Percentiles rank a stretch among this genome's conserved stretches.
phyloP scores from a whole-genome alignment of 2,329 filamentous ascomycete species.

The Trichoderma pleuroti region DNA sequence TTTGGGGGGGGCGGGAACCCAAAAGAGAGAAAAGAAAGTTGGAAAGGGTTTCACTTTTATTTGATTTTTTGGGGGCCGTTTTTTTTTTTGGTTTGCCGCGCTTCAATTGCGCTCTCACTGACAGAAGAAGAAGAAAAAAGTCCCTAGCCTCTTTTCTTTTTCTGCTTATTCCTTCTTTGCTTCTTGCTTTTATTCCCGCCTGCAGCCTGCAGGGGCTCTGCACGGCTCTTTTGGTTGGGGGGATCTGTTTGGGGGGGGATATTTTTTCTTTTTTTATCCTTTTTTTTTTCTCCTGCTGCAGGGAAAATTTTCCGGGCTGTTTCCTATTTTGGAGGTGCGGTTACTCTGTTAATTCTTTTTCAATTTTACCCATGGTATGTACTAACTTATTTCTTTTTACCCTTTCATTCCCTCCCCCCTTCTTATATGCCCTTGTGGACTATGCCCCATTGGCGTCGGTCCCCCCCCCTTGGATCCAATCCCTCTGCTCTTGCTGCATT shows the following conservation, averaged over 20 bases:
- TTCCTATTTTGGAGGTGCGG: not conserved
- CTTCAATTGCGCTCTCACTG: not conserved
- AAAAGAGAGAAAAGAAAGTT: not conserved
- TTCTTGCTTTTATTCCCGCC: not conserved
- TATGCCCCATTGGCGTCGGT: slow-evolving; percentile 1
- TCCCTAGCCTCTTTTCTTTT: not conserved
- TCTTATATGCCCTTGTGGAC: not conserved
- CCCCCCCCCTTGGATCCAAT: not conserved
- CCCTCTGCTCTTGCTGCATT: not conserved
- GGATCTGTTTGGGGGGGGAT: not conserved
- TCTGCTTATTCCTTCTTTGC: not conserved
- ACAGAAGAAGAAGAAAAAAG: not conserved
- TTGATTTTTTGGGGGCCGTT: not conserved
- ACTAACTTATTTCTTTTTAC: not conserved
- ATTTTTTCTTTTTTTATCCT: not conserved
- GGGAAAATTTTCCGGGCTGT: not conserved
- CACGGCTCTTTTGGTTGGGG: not conserved
- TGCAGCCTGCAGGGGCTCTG: slow-evolving; percentile 5
- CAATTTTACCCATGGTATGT: slow-evolving; percentile 8
- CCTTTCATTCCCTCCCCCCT: not conserved
- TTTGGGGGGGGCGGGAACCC: not conserved
- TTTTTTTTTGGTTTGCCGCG: not conserved
- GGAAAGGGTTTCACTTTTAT: not conserved
- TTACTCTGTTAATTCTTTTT: not conserved
- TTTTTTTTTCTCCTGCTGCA: not conserved